Base-by-base conservation (phyloP, 164 flowering plant species). In the Hamamelis virginiana region DNA sequence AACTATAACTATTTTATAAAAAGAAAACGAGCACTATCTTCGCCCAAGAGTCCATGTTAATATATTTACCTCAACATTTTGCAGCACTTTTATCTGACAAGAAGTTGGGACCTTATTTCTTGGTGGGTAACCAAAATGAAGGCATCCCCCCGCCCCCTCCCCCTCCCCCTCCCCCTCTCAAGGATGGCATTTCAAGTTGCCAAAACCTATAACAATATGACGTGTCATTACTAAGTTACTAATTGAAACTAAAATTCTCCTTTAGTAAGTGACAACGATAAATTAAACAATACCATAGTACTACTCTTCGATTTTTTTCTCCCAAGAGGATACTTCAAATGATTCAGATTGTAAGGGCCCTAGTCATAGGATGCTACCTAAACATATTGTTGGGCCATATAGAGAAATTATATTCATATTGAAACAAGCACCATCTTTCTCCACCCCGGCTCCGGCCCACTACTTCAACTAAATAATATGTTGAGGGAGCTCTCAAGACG, bases 41-140 rank as follows among this genome's bases (percentile, higher is more conserved):
- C 51, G 43, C 51, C 26, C 64, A 64, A 66, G 23, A 51, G 26
- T 70, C 62, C 63, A 61, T 46, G 27, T 61, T 62, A 52, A 61
- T 27, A 53, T 61, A 75, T 70, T 70, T 69, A 75, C 77, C 77
- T 75, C 59, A 70, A 55, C 48, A 56, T 45, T 60, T 60, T 65
- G 67, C 63, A 67, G 76, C 43, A 64, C 51, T 38, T 43, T 60
- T 13, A 28, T 45, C 65, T 19, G 51, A 27, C 50, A 53, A 25
- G 64, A 66, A 33, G 57, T 57, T 41, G 28, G 14, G 43, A 64
- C 18, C 41, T 64, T 63, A 56, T 56, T 63, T 62, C 27, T 65
- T 27, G 21, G 33, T 59, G 27, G 52, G 53, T 23, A 38, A 16
- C 51, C 23, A 23, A 55, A 65, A 21, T 26, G 16, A 57, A 69